Evolutionary conservation across 1,284 basidiomycete genomes (phyloP).

Genomic region (Laetiporus sulphureus): DNA sequence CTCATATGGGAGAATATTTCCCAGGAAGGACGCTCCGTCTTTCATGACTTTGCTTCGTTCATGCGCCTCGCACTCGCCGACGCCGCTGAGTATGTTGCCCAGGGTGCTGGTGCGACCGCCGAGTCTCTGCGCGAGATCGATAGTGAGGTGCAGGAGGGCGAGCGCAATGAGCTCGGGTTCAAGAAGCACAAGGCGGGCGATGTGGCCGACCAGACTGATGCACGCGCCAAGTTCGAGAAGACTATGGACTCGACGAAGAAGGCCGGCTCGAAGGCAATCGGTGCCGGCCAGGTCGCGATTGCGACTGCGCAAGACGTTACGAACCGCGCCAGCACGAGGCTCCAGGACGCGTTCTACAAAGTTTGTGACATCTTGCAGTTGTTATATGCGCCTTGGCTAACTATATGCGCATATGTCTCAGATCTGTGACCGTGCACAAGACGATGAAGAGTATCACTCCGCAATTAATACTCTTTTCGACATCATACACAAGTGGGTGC

Average conservation of each 20-base stretch:
- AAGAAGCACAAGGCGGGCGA: constrained; percentile 40
- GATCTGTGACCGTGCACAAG: constrained; percentile 58
- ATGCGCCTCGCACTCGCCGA: constrained; percentile 56
- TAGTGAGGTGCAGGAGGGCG: constrained; percentile 47
- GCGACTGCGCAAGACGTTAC: constrained; percentile 36
- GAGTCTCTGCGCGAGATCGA: constrained; percentile 46
- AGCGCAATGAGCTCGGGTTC: constrained; percentile 45
- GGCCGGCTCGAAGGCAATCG: constrained; percentile 49
- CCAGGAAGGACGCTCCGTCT: constrained; percentile 44
- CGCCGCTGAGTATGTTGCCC: constrained; percentile 48
- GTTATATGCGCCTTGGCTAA: background rate
- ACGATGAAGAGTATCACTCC: constrained; percentile 47
- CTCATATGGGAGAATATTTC: constrained; percentile 46
- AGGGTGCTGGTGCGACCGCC: constrained; percentile 42
- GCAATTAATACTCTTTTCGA: constrained; percentile 50
- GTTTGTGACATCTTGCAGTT: constrained; percentile 9
- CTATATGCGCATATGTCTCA: constrained; percentile 18
- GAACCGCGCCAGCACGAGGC: constrained; percentile 31
- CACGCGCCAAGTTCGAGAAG: constrained; percentile 49
- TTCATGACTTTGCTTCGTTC: constrained; percentile 58
- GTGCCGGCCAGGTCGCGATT: constrained; percentile 37
- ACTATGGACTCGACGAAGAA: constrained; percentile 58
- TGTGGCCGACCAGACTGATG: constrained; percentile 32
- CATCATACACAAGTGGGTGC: constrained; percentile 49
- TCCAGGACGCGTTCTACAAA: constrained; percentile 45